Conservation (phyloP, 805 yeast genomes). For the Cyberlindnera xylosilytica region DNA sequence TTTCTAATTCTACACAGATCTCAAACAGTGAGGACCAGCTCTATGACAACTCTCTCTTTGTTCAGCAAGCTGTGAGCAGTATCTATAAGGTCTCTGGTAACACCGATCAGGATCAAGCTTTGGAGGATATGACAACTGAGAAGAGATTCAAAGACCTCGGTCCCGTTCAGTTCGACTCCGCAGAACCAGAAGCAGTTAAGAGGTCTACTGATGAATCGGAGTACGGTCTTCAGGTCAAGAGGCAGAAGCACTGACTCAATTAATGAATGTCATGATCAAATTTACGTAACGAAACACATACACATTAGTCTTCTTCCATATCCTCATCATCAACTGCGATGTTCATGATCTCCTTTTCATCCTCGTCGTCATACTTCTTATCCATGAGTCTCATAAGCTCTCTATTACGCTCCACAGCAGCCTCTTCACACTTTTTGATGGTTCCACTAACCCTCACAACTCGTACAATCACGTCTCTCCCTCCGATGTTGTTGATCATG, state of each 20-base stretch:
- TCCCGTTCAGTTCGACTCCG: slow-evolving; percentile 47
- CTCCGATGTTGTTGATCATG: slow-evolving; percentile 49
- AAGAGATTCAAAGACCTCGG: slow-evolving; percentile 29
- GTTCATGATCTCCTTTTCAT: slow-evolving; percentile 16
- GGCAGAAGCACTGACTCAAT: slow-evolving; percentile 11
- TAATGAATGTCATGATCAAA: background rate
- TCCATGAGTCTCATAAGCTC: slow-evolving; percentile 23
- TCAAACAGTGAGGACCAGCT: slow-evolving; percentile 43
- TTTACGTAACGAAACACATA: background rate
- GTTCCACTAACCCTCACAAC: slow-evolving; percentile 81
- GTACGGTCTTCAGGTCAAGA: slow-evolving; percentile 25
- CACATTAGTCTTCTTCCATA: slow-evolving; percentile 4
- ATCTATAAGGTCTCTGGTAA: slow-evolving; percentile 41
- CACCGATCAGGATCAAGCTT: slow-evolving; percentile 18
- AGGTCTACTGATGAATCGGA: slow-evolving; percentile 15
- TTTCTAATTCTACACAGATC: slow-evolving; percentile 42
- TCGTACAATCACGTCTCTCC: slow-evolving; percentile 45
- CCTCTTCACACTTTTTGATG: slow-evolving; percentile 76
- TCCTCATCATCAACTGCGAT: slow-evolving; percentile 23
- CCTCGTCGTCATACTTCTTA: slow-evolving; percentile 18
- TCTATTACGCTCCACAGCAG: slow-evolving; percentile 51
- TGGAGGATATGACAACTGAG: slow-evolving; percentile 17
- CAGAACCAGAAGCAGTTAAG: slow-evolving; percentile 9
- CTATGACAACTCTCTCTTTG: slow-evolving; percentile 59
- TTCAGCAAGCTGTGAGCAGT: slow-evolving; percentile 46